phyloP scores from a whole-genome alignment of 2,329 filamentous ascomycete species.

The Arachnomyces sp. region DNA sequence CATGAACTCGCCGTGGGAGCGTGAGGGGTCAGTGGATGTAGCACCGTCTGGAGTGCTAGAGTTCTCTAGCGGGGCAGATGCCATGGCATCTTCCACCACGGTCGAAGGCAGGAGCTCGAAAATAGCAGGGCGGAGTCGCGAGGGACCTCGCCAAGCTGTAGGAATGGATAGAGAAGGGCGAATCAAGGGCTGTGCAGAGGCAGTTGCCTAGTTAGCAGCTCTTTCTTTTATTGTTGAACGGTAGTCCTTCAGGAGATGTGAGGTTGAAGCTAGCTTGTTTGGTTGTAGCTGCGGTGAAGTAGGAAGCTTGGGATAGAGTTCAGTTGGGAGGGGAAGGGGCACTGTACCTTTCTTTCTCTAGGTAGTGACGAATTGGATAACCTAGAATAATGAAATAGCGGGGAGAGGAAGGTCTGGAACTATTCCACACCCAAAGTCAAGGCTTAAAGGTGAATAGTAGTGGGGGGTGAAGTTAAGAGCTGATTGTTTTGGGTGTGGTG shows the following conservation, averaged over 20 bases:
- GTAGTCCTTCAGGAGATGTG: no score
- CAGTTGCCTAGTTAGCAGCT: no score
- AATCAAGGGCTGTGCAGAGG: neutral
- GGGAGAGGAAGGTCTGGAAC: neutral
- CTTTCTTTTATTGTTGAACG: no score
- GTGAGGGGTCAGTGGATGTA: slow-evolving; percentile 16
- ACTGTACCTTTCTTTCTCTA: neutral
- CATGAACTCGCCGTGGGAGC: slow-evolving; percentile 28
- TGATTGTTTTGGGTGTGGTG: slow-evolving; percentile 6
- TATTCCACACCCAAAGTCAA: neutral
- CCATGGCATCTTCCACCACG: slow-evolving; percentile 35
- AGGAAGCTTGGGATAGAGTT: neutral
- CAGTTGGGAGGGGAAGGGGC: slow-evolving; percentile 1
- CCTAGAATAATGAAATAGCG: neutral
- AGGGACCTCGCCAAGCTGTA: neutral
- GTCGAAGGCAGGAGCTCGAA: slow-evolving; percentile 5
- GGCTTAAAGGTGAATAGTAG: neutral
- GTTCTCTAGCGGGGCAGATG: slow-evolving; percentile 38
- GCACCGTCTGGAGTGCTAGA: slow-evolving; percentile 31
- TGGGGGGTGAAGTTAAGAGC: neutral
- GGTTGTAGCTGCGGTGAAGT: neutral
- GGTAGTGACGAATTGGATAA: slow-evolving; percentile 3
- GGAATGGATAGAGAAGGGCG: slow-evolving; percentile 1
- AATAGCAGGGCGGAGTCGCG: slow-evolving; percentile 1
- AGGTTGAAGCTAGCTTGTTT: no score